Conservation (phyloP, 257 asterid species). For the Nicotiana benthamiana region DNA sequence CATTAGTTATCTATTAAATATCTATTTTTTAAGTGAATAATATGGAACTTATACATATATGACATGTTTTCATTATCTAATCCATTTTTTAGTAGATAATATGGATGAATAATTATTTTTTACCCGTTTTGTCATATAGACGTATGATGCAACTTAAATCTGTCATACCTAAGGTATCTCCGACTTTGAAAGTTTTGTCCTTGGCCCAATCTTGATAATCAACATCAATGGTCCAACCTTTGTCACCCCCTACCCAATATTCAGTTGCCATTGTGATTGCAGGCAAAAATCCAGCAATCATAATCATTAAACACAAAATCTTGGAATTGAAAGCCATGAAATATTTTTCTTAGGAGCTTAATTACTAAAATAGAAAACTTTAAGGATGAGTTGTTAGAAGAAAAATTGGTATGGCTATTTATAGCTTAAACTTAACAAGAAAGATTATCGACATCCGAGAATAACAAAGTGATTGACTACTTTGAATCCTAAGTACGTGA, state of each 20-base stretch:
- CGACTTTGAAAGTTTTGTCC: constrained; percentile 1
- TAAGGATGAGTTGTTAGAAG: not conserved
- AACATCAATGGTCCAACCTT: constrained; percentile 6
- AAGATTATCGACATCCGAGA: not conserved
- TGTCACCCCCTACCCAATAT: constrained; percentile 12
- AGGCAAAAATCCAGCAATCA: not conserved
- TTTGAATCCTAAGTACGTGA: constrained; percentile 1
- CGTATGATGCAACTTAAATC: no score
- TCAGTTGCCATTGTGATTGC: constrained; percentile 6
- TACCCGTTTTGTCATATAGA: no score
- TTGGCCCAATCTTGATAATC: constrained; percentile 17
- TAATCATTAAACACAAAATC: not conserved
- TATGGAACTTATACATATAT: no score
- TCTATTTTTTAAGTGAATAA: no score
- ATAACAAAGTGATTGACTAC: not conserved
- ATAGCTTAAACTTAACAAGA: not conserved
- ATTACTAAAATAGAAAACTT: no score
- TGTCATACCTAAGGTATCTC: constrained; percentile 15
- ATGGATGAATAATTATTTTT: no score
- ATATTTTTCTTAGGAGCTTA: not conserved
- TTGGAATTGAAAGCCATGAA: constrained; percentile 14
- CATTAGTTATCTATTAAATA: no score
- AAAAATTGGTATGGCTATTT: not conserved
- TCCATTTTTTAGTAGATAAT: no score
- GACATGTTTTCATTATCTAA: no score